Conservation (phyloP, 1,139 yeast genomes). For the Pichia kudriavzevii region DNA sequence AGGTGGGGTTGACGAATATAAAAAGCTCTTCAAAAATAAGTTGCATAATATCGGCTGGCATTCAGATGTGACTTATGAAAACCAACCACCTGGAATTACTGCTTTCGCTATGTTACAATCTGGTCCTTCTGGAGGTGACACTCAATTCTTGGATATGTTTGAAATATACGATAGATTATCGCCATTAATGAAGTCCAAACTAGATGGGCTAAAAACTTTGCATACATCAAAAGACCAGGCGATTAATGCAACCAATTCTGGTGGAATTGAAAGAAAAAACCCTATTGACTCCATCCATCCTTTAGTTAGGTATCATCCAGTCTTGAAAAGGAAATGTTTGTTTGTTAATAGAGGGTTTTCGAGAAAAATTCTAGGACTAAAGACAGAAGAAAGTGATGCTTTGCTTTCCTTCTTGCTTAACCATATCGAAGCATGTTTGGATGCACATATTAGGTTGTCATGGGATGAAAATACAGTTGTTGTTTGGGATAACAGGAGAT, state of each 20-base stretch:
- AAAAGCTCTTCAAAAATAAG: slow-evolving; percentile 32
- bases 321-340: slow-evolving; percentile 52
- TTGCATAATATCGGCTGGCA: slow-evolving; percentile 45
- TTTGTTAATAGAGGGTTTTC: slow-evolving; percentile 57
- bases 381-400: slow-evolving; percentile 53
- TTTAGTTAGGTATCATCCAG: slow-evolving; percentile 62
- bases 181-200: slow-evolving; percentile 47
- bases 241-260: slow-evolving; percentile 40
- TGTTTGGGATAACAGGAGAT: slow-evolving; percentile 65
- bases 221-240: slow-evolving; percentile 73
- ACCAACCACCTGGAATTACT: slow-evolving; percentile 63
- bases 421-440: slow-evolving; percentile 44
- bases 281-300: slow-evolving; percentile 59
- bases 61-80: slow-evolving; percentile 62
- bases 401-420: slow-evolving; percentile 46
- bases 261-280: slow-evolving; percentile 57
- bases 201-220: slow-evolving; percentile 51
- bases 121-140: slow-evolving; percentile 62
- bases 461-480: slow-evolving; percentile 60
- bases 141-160: slow-evolving; percentile 56
- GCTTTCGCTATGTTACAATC: slow-evolving; percentile 55
- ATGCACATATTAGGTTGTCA: slow-evolving; percentile 47
- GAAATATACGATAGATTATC: slow-evolving; percentile 67
- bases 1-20: slow-evolving; percentile 33
- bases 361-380: slow-evolving; percentile 55